phyloP scores from a whole-genome alignment of 2,329 filamentous ascomycete genomes.

The Clarireedia sp. region DNA sequence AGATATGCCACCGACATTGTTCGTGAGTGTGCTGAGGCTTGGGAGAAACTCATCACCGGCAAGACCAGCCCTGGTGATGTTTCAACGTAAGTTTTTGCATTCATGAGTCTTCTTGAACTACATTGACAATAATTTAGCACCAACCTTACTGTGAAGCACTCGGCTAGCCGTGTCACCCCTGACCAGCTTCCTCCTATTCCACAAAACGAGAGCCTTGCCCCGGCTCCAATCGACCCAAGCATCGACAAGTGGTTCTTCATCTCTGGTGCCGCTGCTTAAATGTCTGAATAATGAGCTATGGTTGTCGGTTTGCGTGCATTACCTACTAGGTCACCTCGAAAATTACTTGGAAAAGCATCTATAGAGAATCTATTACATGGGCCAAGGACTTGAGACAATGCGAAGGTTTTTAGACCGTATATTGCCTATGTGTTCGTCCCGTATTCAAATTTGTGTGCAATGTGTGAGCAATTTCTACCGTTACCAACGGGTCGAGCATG shows the following conservation, averaged over 20 bases:
- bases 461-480: background rate
- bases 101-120: background rate
- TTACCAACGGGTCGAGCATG: too few species aligned
- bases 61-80: constrained; percentile 73
- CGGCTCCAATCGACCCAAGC: constrained; percentile 86
- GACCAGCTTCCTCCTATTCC: constrained; percentile 71
- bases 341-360: constrained; percentile 9
- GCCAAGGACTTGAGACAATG: constrained; percentile 3
- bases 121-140: constrained; percentile 47
- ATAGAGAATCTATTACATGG: constrained; percentile 9
- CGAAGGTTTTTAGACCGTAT: background rate
- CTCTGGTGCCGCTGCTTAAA: constrained; percentile 81
- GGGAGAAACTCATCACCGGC: constrained; percentile 92
- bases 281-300: background rate
- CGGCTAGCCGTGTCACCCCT: constrained; percentile 60
- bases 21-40: constrained; percentile 91
- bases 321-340: constrained; percentile 9
- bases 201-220: constrained; percentile 66
- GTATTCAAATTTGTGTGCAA: background rate
- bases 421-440: background rate
- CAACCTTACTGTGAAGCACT: constrained; percentile 72
- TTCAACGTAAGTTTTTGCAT: constrained; percentile 58
- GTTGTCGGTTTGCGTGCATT: constrained; percentile 10
- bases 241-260: constrained; percentile 99
- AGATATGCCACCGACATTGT: constrained; percentile 93